Percentiles rank a stretch among this genome's conserved stretches.
Conservation (phyloP, 2,329 filamentous ascomycete species). For the Fusarium vanettenii region DNA sequence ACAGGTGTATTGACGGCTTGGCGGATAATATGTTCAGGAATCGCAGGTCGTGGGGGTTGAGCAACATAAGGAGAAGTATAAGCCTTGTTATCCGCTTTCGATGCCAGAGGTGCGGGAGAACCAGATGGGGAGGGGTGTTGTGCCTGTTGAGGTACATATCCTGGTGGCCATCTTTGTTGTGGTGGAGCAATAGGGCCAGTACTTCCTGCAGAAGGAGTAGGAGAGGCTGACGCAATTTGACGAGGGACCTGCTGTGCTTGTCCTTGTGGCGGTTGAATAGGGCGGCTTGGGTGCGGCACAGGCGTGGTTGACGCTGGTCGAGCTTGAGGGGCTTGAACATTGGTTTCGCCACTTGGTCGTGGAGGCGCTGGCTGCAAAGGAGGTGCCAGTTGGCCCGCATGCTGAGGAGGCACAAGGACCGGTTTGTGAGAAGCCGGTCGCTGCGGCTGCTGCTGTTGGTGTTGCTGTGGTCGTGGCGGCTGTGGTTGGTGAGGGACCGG, state of each 20-base stretch:
- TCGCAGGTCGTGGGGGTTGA: constrained; percentile 51
- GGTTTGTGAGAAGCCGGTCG: constrained; percentile 44
- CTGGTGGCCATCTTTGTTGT: constrained; percentile 51
- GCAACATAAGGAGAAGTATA: constrained; percentile 44
- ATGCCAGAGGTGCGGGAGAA: constrained; percentile 39
- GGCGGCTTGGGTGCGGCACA: constrained; percentile 49
- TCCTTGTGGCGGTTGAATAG: constrained; percentile 46
- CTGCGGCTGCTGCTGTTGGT: constrained; percentile 37
- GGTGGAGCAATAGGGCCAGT: constrained; percentile 40
- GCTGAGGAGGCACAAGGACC: constrained; percentile 50
- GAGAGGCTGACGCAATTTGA: constrained; percentile 48
- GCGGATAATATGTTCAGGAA: constrained; percentile 57
- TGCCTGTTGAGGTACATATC: constrained; percentile 44
- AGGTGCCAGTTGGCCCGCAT: constrained; percentile 49
- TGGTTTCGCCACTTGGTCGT: constrained; percentile 36
- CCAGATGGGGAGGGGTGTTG: constrained; percentile 43
- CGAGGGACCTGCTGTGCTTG: constrained; percentile 44
- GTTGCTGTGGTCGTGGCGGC: constrained; percentile 29
- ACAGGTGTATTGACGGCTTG: constrained; percentile 51
- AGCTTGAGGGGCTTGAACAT: constrained; percentile 40
- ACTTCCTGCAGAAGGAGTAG: constrained; percentile 39
- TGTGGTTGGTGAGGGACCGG: constrained; percentile 32
- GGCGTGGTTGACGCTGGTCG: constrained; percentile 49
- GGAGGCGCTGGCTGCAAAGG: constrained; percentile 50
- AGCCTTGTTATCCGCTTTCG: constrained; percentile 44